phyloP scores from a whole-genome alignment of 352 stramenopile species.

The Globisporangium perplexum region DNA sequence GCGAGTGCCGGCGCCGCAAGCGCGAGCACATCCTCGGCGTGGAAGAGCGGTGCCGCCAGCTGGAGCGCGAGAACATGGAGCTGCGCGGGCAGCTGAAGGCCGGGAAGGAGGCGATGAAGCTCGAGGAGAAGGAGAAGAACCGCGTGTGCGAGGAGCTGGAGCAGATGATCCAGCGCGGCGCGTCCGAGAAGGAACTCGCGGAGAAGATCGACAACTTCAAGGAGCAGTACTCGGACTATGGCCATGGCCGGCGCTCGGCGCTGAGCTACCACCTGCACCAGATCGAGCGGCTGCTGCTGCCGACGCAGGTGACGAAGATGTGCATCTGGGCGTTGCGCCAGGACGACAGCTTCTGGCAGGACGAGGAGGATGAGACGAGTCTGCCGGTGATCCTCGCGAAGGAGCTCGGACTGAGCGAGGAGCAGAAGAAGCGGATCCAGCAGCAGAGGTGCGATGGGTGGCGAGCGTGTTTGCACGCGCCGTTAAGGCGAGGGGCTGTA shows the following conservation, averaged over 20 bases:
- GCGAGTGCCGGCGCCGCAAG: constrained; percentile 89
- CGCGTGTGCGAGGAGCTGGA: constrained; percentile 78
- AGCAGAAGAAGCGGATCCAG: constrained; percentile 93
- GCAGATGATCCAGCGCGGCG: constrained; percentile 74
- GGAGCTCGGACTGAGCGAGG: constrained; percentile 85
- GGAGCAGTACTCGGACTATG: constrained; percentile 91
- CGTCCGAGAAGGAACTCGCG: constrained; percentile 85
- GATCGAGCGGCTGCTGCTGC: constrained; percentile 91
- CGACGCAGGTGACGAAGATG: constrained; percentile 93
- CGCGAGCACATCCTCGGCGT: constrained; percentile 77
- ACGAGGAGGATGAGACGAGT: constrained; percentile 85
- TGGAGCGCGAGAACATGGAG: constrained; percentile 91
- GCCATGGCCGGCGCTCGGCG: constrained; percentile 82
- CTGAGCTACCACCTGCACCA: constrained; percentile 91
- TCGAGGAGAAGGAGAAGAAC: constrained; percentile 84
- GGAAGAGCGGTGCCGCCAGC: constrained; percentile 70
- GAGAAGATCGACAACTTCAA: constrained; percentile 96
- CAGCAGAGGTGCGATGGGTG: constrained; percentile 65
- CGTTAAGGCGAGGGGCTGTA: background rate
- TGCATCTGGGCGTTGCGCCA: constrained; percentile 90
- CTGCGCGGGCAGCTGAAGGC: constrained; percentile 87
- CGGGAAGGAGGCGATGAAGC: constrained; percentile 82
- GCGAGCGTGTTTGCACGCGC: background rate
- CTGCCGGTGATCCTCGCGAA: constrained; percentile 89
- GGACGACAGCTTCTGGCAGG: constrained; percentile 87